These are phyloP conservation scores for Colletotrichum somersetense DNA, from an alignment of 2,329 filamentous ascomycete species.

Conservation along the genomic window DNA sequence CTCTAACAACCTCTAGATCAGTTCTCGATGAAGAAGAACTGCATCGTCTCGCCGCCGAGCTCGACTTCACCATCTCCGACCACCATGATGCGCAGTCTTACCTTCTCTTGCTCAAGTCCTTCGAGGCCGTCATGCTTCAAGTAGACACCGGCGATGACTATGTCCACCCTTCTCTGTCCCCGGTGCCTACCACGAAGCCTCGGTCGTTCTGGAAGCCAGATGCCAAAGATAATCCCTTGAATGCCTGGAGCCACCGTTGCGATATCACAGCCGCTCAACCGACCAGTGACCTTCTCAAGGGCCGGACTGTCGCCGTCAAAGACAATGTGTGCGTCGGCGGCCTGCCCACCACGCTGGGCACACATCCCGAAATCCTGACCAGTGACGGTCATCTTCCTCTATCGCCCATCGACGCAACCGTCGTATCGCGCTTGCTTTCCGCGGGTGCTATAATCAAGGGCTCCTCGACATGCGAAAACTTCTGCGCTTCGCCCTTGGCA, in stretches of 20 bases:
- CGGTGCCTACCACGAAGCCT: constrained; percentile 45
- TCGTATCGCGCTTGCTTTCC: constrained; percentile 51
- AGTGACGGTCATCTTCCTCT: constrained; percentile 47
- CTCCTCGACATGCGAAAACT: constrained; percentile 55
- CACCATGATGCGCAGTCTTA: constrained; percentile 21
- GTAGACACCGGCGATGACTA: constrained; percentile 51
- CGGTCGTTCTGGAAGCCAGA: constrained; percentile 33
- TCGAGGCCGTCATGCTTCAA: constrained; percentile 46
- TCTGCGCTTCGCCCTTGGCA: constrained; percentile 52
- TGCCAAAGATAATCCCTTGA: constrained; percentile 53
- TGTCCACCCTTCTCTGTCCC: neutral
- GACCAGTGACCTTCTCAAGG: constrained; percentile 46
- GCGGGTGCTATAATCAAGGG: constrained; percentile 52
- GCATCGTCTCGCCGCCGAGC: neutral
- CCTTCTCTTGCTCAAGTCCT: constrained; percentile 21
- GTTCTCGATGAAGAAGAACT: neutral
- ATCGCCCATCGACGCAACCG: constrained; percentile 51
- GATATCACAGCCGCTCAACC: constrained; percentile 39
- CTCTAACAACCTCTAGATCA: neutral
- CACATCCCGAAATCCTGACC: constrained; percentile 49
- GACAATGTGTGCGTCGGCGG: constrained; percentile 53
- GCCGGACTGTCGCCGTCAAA: constrained; percentile 51
- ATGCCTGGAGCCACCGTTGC: constrained; percentile 57
- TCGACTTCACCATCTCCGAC: constrained; percentile 17
- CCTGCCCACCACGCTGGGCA: constrained; percentile 52